Percentiles rank a stretch among this genome's conserved stretches.
Evolutionary conservation across 2,329 filamentous ascomycete genomes (phyloP).

Genomic region (Geoglossum cookeanum): DNA sequence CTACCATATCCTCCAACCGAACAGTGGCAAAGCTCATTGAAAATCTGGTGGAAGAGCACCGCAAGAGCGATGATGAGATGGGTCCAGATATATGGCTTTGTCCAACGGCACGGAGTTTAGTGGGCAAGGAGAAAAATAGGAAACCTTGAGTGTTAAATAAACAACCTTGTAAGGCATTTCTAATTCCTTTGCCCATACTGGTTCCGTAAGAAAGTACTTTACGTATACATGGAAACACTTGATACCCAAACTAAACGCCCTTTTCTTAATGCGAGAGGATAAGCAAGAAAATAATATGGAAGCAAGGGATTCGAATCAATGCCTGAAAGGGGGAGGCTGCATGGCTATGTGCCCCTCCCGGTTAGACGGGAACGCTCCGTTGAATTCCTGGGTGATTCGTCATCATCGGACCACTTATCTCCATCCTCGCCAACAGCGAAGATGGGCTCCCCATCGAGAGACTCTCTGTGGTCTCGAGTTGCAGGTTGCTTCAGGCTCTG

Average conservation of each 20-base stretch:
- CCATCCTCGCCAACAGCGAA: slow-evolving; percentile 64
- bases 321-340: neutral
- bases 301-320: neutral
- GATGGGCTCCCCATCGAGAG: slow-evolving; percentile 77
- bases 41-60: slow-evolving; percentile 32
- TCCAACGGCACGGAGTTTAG: slow-evolving; percentile 43
- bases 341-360: slow-evolving; percentile 18
- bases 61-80: slow-evolving; percentile 26
- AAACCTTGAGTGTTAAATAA: slow-evolving; percentile 5
- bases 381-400: slow-evolving; percentile 32
- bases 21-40: slow-evolving; percentile 49
- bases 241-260: neutral
- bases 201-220: neutral
- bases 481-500: slow-evolving; percentile 28
- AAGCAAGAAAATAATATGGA: neutral
- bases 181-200: neutral
- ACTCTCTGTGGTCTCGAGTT: slow-evolving; percentile 33
- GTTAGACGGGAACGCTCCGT: slow-evolving; percentile 32
- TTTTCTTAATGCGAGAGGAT: neutral
- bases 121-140: slow-evolving; percentile 42
- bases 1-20: slow-evolving; percentile 53
- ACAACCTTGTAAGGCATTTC: neutral
- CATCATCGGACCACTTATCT: slow-evolving; percentile 68
- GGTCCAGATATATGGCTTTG: slow-evolving; percentile 47
- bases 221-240: neutral